Conservation (phyloP, 352 stramenopile species). For the Phytophthora sp. region DNA sequence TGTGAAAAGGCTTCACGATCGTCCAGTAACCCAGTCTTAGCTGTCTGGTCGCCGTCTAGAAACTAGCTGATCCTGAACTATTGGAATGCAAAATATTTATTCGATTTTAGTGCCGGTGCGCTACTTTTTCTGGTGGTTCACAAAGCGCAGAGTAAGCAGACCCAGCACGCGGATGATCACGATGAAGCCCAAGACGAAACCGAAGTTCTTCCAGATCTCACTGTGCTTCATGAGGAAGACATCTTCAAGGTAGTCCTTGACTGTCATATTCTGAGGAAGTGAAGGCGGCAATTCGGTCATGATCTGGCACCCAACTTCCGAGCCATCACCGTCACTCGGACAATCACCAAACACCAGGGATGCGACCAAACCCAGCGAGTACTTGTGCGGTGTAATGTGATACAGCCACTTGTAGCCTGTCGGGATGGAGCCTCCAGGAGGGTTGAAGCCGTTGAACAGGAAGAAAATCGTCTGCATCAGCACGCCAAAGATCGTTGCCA, state of each 20-base stretch:
- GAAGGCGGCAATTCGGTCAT: slow-evolving; percentile 39
- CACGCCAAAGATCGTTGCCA: slow-evolving; percentile 51
- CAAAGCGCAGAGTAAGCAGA: slow-evolving; percentile 24
- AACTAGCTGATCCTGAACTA: no score
- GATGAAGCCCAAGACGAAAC: slow-evolving; percentile 36
- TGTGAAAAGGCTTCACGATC: no score
- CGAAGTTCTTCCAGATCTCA: slow-evolving; percentile 35
- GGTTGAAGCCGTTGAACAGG: slow-evolving; percentile 31
- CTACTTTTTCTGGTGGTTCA: slow-evolving; percentile 55
- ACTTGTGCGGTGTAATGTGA: slow-evolving; percentile 40
- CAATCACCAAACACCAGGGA: slow-evolving; percentile 27
- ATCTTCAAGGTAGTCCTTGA: slow-evolving; percentile 42
- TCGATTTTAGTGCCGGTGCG: no score
- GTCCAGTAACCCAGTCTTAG: no score
- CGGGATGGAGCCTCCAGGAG: slow-evolving; percentile 16
- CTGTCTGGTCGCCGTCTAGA: no score
- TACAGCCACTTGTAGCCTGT: slow-evolving; percentile 28
- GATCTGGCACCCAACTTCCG: slow-evolving; percentile 35
- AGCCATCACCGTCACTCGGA: slow-evolving; percentile 28
- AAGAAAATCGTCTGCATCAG: slow-evolving; percentile 26
- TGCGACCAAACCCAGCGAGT: slow-evolving; percentile 7
- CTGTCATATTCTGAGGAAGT: slow-evolving; percentile 29
- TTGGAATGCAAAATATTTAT: no score
- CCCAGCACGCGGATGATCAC: slow-evolving; percentile 30
- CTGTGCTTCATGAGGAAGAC: slow-evolving; percentile 47